Base-by-base conservation (phyloP, 305 asterid species). In the Fraxinus sp. region DNA sequence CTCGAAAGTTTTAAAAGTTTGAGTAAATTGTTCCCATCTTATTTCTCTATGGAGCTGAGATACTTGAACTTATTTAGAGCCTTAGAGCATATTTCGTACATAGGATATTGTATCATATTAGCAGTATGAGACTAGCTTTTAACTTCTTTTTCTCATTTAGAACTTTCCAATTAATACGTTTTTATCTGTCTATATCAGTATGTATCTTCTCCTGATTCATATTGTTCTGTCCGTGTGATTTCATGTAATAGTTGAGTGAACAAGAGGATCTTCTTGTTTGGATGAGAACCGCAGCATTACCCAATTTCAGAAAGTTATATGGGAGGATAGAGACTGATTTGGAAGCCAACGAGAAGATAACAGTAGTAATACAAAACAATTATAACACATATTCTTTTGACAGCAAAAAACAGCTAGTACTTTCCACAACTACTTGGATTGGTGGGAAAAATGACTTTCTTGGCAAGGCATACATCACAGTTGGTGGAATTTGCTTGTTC, bases 251-350 rank as follows among this genome's bases (percentile, higher is more conserved):
- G 98, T 79, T 95, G 91, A 93, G 91, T 80, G 93, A 95, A 86
- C 97, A 94, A 86, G 99, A 95, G 93, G 96, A 94, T 88, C 93
- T 95, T 49, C 92, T 94, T 57, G 96, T 95, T 36, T 95, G 98
- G 99, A 92, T 95, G 98, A 72, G 98, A 83, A 92, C 97, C 1
- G 97, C 98, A 4, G 97, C 98, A 20, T 73, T 92, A 71, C 97
- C 97, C 6, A 89, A 62, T 14, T 95, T 95, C 90, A 86, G 99
- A 64, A 94, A 94, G 87, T 55, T 94, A 4, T 94, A 94, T 72
- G 99, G 99, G 36, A 92, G 84, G 82, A 90, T 95, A 28, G 97
- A 95, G 82, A 84, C 77, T 1, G 96, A 94, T 81, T 94, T 95
- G 52, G 97, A 94, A 77, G 95, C 93, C 0, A 85, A 91, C 68